Base-by-base conservation (phyloP, 495 filamentous ascomycete genomes). In the Penicillium coprophilum region DNA sequence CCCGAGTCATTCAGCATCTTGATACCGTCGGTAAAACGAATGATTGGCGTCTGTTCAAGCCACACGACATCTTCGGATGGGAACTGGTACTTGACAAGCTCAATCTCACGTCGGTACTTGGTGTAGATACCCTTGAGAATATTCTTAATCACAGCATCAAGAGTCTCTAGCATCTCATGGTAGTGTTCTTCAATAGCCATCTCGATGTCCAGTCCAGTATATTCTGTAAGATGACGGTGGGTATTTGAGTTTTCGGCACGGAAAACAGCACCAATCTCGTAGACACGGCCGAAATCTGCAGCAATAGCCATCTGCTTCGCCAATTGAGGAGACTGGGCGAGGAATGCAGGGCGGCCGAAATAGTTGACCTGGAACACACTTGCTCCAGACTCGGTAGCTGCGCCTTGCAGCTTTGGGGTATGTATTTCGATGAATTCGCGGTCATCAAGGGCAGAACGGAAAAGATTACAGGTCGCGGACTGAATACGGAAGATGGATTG, bases 231-330 rank as follows among this genome's bases (percentile, higher is more conserved):
- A 67, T 96, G 93, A 51, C 93, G 82, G 59, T 95, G 91, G 1
- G 93, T 96, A 63, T 96, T 96, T 41, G 86, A 90, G 74, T 97
- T 96, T 77, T 96, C 92, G 2, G 93, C 93, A 56, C 91, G 83
- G 81, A 96, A 97, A 4, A 96, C 91, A 1, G 89, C 87, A 4
- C 89, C 90, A 46, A 96, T 87, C 67, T 92, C 87, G 66, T 90
- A 96, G 17, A 97, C 92, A 51, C 88, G 85, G 65, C 90, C 85
- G 58, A 93, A 85, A 47, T 94, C 92, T 45, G 91, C 88, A 13
- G 91, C 89, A 58, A 96, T 94, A 55, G 90, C 85, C 80, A 93
- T 90, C 67, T 97, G 93, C 75, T 97, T 96, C 55, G 94, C 92
- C 56, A 97, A 82, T 70, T 97, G 93, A 23, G 93, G 92, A 34